phyloP scores from a whole-genome alignment of 177 flowering plant species.

The Vitis hybrid region DNA sequence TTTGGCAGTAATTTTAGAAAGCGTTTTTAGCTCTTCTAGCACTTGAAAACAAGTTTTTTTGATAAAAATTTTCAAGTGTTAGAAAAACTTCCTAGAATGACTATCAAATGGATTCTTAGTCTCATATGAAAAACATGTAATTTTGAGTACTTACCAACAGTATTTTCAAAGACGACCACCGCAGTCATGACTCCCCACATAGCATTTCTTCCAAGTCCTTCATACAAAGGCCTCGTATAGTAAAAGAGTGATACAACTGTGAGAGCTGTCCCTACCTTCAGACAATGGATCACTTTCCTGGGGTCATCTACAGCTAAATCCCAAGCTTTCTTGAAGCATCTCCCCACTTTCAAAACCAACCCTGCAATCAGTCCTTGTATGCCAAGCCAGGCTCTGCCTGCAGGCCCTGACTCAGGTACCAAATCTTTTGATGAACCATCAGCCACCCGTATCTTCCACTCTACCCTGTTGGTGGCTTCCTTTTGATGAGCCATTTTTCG shows the following conservation, averaged over 20 bases:
- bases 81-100: too few relatives aligned
- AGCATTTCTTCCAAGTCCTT: conserved; percentile 81
- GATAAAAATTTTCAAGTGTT: too few relatives aligned
- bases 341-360: conserved; percentile 28
- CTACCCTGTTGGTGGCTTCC: conserved; percentile 28
- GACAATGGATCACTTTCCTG: conserved; percentile 60
- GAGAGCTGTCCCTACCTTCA: conserved; percentile 83
- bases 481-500: conserved; percentile 16
- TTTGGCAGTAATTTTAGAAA: too few relatives aligned
- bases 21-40: too few relatives aligned
- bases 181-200: conserved; percentile 99
- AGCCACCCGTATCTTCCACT: conserved; percentile 48
- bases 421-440: conserved; percentile 45
- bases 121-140: too few relatives aligned
- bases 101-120: too few relatives aligned
- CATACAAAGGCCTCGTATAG: conserved; percentile 76
- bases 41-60: too few relatives aligned
- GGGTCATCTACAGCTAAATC: conserved; percentile 60
- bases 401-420: conserved; percentile 26
- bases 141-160: conserved; percentile 55
- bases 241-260: conserved; percentile 71
- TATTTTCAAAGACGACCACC: conserved; percentile 76
- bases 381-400: conserved; percentile 22
- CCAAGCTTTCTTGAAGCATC: conserved; percentile 55
- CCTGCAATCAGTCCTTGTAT: conserved; percentile 25